Percentiles rank a stretch among this genome's conserved stretches.
These are phyloP conservation scores for Lachnellula cervina DNA, from an alignment of 2,329 filamentous ascomycete genomes.

Conservation along the genomic window DNA sequence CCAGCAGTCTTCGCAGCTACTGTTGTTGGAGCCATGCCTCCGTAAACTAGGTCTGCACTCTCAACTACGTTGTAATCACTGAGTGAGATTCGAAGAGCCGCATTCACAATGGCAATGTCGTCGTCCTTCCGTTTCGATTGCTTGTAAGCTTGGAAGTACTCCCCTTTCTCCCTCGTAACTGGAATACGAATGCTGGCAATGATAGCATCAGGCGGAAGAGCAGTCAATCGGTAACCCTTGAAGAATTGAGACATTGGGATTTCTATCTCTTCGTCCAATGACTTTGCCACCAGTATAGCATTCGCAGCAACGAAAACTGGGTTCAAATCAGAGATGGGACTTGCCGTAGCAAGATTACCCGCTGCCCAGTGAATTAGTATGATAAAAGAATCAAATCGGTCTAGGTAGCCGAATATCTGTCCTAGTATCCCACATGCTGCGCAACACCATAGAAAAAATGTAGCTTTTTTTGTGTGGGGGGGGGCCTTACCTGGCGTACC, in stretches of 20 bases:
- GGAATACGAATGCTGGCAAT: constrained; percentile 87
- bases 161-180: constrained; percentile 65
- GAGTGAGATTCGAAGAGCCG: constrained; percentile 71
- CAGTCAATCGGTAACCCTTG: constrained; percentile 82
- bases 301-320: constrained; percentile 88
- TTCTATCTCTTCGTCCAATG: constrained; percentile 65
- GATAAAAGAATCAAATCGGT: constrained; percentile 39
- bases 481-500: background rate
- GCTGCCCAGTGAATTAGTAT: constrained; percentile 39
- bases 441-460: too few relatives aligned
- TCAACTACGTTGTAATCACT: constrained; percentile 65
- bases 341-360: constrained; percentile 89
- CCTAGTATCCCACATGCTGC: too few relatives aligned
- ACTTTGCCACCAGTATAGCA: constrained; percentile 75
- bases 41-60: constrained; percentile 78
- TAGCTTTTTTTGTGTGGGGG: too few relatives aligned
- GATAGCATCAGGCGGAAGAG: constrained; percentile 73
- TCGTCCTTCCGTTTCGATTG: constrained; percentile 97
- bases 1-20: constrained; percentile 78
- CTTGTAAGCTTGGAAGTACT: constrained; percentile 88
- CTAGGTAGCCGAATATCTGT: constrained; percentile 40
- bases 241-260: constrained; percentile 95
- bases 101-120: constrained; percentile 95
- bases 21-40: constrained; percentile 90
- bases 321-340: constrained; percentile 93